A percentile compares a stretch with the other conserved stretches of the same genome.
phyloP scores from a whole-genome alignment of 805 yeast genomes.

The Myxozyma monticola region DNA sequence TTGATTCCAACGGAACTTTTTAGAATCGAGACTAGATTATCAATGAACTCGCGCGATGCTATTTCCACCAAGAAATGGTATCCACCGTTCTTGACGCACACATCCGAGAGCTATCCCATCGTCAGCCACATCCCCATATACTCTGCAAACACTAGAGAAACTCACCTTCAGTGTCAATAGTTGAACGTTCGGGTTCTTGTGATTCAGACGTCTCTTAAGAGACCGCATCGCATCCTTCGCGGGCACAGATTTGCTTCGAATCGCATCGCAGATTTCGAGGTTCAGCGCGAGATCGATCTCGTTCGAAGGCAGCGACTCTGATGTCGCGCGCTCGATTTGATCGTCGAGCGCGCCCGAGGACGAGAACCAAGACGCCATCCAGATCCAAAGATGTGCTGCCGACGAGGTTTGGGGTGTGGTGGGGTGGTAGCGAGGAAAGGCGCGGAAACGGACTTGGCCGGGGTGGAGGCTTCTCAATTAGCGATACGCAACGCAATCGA shows the following conservation, averaged over 20 bases:
- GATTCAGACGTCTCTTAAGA: slow-evolving; percentile 71
- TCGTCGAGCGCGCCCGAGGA: slow-evolving; percentile 24
- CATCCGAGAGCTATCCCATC: slow-evolving; percentile 61
- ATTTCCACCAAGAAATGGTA: slow-evolving; percentile 76
- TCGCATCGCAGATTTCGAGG: slow-evolving; percentile 81
- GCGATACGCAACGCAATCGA: too few relatives aligned
- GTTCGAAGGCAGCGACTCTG: slow-evolving; percentile 89
- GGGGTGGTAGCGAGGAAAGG: too few relatives aligned
- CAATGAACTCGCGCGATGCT: slow-evolving; percentile 82
- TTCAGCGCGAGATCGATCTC: slow-evolving; percentile 72
- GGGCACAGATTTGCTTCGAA: slow-evolving; percentile 75
- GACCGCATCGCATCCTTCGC: slow-evolving; percentile 82
- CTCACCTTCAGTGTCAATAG: slow-evolving; percentile 55
- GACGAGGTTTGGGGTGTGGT: too few relatives aligned
- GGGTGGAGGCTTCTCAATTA: too few relatives aligned
- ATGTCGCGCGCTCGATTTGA: slow-evolving; percentile 69
- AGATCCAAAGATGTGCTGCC: too few relatives aligned
- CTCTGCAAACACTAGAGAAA: not conserved
- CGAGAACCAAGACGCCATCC: slow-evolving; percentile 29
- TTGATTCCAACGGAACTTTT: slow-evolving; percentile 43
- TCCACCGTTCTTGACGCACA: slow-evolving; percentile 93
- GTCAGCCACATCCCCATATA: not conserved
- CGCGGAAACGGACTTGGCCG: too few relatives aligned
- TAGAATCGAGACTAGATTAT: slow-evolving; percentile 58
- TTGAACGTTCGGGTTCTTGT: slow-evolving; percentile 77